Evolutionary conservation across 805 yeast species (phyloP).

Genomic region (Nakazawaea ambrosiae): DNA sequence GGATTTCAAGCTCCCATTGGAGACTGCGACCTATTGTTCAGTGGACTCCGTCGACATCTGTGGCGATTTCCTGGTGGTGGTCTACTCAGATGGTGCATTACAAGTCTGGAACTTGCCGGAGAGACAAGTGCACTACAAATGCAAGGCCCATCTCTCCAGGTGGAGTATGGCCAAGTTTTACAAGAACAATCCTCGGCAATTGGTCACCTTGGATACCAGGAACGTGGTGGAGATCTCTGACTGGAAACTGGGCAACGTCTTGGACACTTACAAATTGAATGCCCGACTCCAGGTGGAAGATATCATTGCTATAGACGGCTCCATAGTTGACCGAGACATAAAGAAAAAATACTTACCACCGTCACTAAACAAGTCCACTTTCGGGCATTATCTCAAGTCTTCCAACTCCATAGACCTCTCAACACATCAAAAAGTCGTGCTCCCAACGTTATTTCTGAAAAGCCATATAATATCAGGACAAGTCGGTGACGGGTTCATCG

Average conservation of each 20-base stretch:
- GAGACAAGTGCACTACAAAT: not conserved
- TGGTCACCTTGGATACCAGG: too few species aligned
- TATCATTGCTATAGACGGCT: not conserved
- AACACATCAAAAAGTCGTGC: not conserved
- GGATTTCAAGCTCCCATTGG: not conserved
- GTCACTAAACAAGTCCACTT: not conserved
- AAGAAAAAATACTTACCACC: not conserved
- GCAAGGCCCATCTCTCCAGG: too few species aligned
- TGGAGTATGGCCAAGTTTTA: too few species aligned
- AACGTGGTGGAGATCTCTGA: too few species aligned
- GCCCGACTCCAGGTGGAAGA: too few species aligned
- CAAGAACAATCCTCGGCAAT: too few species aligned
- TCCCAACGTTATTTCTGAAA: not conserved
- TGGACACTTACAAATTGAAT: too few species aligned
- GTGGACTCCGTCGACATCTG: not conserved
- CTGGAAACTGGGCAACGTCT: too few species aligned
- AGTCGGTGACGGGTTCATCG: not conserved
- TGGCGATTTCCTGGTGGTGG: not conserved
- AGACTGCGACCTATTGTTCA: too few species aligned
- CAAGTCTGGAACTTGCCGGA: conserved; percentile 1
- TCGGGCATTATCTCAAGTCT: not conserved
- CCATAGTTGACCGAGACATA: not conserved
- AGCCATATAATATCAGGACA: not conserved
- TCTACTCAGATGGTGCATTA: not conserved
- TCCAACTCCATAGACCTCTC: not conserved